These are phyloP conservation scores for Microthyrium microscopicum DNA, from an alignment of 2,329 filamentous ascomycete species.

Conservation along the genomic window DNA sequence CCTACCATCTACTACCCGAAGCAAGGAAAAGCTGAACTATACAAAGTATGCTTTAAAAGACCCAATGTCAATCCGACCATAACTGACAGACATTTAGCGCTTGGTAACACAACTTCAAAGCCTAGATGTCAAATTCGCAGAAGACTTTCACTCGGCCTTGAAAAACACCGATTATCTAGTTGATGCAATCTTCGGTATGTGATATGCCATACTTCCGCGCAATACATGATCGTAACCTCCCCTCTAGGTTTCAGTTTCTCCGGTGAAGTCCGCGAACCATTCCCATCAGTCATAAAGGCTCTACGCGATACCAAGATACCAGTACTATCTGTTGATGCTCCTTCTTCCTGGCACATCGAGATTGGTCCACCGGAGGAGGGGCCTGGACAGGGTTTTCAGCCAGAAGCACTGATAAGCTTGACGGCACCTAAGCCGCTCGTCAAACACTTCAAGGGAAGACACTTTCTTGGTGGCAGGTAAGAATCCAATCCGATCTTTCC, in stretches of 20 bases:
- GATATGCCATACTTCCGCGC: slow-evolving; percentile 9
- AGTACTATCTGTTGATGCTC: slow-evolving; percentile 79
- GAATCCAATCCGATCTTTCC: slow-evolving; percentile 14
- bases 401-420: slow-evolving; percentile 65
- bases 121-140: slow-evolving; percentile 65
- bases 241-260: slow-evolving; percentile 66
- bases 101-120: slow-evolving; percentile 72
- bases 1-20: slow-evolving; percentile 90
- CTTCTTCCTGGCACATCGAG: slow-evolving; percentile 90
- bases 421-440: slow-evolving; percentile 88
- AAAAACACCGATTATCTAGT: slow-evolving; percentile 61
- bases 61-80: neutral
- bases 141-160: slow-evolving; percentile 57
- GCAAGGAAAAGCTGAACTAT: slow-evolving; percentile 75
- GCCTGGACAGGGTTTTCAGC: slow-evolving; percentile 65
- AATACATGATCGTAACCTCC: neutral
- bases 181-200: slow-evolving; percentile 78
- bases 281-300: slow-evolving; percentile 61
- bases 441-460: slow-evolving; percentile 66
- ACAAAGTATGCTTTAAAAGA: slow-evolving; percentile 43
- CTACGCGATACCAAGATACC: slow-evolving; percentile 58
- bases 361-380: slow-evolving; percentile 62
- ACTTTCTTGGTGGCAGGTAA: slow-evolving; percentile 78
- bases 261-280: slow-evolving; percentile 84
- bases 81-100: slow-evolving; percentile 35